Percentiles rank a stretch among this genome's conserved stretches.
These are phyloP conservation scores for Rhytidiadelphus loreus DNA, from an alignment of 225 moss, liverwort and hornwort species.

Conservation along the genomic window DNA sequence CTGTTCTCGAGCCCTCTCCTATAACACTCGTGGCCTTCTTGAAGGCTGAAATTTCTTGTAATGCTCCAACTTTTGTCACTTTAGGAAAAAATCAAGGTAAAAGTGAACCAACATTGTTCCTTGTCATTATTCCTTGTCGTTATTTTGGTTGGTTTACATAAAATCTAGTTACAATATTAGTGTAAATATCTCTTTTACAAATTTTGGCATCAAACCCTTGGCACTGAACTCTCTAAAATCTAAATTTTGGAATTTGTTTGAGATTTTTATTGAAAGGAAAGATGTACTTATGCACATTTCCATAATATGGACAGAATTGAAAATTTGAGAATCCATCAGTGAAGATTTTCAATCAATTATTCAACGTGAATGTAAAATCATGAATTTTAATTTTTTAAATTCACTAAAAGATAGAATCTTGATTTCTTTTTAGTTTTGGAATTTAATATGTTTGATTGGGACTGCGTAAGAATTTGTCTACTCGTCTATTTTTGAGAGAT, in stretches of 20 bases:
- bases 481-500: not conserved
- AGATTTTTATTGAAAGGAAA: not conserved
- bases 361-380: not conserved
- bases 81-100: not conserved
- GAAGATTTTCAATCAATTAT: not conserved
- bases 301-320: not conserved
- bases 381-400: not conserved
- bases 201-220: not conserved
- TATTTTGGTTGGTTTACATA: not conserved
- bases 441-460: not conserved
- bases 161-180: not conserved
- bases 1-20: too few species aligned
- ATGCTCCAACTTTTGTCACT: not conserved
- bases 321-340: not conserved
- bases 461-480: too few species aligned
- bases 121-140: not conserved
- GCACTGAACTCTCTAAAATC: not conserved
- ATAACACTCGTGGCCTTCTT: too few species aligned
- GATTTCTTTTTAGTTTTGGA: not conserved
- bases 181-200: not conserved
- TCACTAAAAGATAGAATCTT: too few species aligned
- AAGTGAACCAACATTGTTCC: not conserved
- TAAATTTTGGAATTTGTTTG: not conserved
- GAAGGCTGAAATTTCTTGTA: too few species aligned
- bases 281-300: not conserved